phyloP scores from a whole-genome alignment of 345 rosid species.

The Combretum micranthum region DNA sequence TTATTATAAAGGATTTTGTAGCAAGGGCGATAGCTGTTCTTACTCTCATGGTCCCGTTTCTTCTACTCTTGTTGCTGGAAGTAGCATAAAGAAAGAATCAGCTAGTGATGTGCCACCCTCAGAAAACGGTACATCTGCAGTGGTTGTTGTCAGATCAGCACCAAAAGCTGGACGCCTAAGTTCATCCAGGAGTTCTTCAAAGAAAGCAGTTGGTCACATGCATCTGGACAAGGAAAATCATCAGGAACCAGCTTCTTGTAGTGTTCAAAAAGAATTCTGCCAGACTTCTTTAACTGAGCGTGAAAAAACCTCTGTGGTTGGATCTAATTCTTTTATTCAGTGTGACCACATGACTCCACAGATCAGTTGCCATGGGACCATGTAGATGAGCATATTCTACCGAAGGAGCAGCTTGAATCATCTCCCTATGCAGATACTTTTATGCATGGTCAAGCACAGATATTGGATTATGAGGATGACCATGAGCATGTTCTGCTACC shows the following conservation, averaged over 20 bases:
- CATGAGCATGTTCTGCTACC: conserved; percentile 15
- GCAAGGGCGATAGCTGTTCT: conserved; percentile 45
- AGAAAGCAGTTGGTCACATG: conserved; percentile 5
- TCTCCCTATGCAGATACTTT: conserved; percentile 48
- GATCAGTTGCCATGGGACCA: conserved; percentile 20
- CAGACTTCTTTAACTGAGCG: conserved; percentile 13
- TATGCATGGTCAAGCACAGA: conserved; percentile 34
- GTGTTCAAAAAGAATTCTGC: conserved; percentile 13
- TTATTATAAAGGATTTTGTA: conserved; percentile 42
- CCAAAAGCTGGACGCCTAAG: conserved; percentile 3
- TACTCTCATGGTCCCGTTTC: conserved; percentile 36
- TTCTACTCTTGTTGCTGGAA: conserved; percentile 10
- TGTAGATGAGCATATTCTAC: conserved; percentile 25
- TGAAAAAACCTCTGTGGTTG: conserved; percentile 11
- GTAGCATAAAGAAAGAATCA: conserved; percentile 11
- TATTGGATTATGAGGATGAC: conserved; percentile 28
- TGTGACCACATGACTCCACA: conserved; percentile 10
- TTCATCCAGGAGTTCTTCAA: conserved; percentile 13
- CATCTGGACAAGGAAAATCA: conserved; percentile 10
- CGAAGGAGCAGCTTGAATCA: conserved; percentile 38
- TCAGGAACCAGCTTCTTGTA: conserved; percentile 16
- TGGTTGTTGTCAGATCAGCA: conserved; percentile 8
- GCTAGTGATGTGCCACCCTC: conserved; percentile 11
- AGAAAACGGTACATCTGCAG: conserved; percentile 12
- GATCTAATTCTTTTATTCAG: conserved; percentile 14